These are phyloP conservation scores for Micromonas pusilla DNA, from an alignment of 139 green algal species.

Conservation along the genomic window DNA sequence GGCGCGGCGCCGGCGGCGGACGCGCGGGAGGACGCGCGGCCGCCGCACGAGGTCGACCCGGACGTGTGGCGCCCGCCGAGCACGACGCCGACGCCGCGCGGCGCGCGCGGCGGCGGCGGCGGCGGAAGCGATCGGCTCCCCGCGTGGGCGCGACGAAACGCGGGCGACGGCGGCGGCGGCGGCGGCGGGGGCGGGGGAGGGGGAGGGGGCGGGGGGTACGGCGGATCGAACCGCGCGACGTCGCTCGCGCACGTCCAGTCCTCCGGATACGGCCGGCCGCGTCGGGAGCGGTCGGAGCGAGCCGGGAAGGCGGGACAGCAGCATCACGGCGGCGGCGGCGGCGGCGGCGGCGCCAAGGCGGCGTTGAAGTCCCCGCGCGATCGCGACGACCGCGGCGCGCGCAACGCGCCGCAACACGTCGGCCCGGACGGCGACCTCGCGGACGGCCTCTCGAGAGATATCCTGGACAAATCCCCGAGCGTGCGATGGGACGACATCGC, in stretches of 20 bases:
- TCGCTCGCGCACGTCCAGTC: no score
- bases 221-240: no score
- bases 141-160: neutral
- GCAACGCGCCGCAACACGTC: no score
- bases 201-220: no score
- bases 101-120: neutral
- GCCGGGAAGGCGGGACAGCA: no score
- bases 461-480: conserved; percentile 62
- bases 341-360: neutral
- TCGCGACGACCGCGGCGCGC: neutral
- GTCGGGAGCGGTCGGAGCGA: no score
- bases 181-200: no score
- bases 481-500: conserved; percentile 71
- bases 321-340: no score
- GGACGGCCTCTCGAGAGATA: conserved; percentile 61
- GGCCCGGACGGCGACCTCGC: conserved; percentile 69
- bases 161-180: neutral
- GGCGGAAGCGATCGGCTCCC: neutral
- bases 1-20: neutral
- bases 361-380: neutral
- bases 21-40: neutral
- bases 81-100: conserved; percentile 39
- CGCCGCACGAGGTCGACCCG: conserved; percentile 35
- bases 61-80: conserved; percentile 51
- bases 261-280: neutral